Conservation (phyloP, 2,329 filamentous ascomycete species). For the Aureobasidium uvarum region DNA sequence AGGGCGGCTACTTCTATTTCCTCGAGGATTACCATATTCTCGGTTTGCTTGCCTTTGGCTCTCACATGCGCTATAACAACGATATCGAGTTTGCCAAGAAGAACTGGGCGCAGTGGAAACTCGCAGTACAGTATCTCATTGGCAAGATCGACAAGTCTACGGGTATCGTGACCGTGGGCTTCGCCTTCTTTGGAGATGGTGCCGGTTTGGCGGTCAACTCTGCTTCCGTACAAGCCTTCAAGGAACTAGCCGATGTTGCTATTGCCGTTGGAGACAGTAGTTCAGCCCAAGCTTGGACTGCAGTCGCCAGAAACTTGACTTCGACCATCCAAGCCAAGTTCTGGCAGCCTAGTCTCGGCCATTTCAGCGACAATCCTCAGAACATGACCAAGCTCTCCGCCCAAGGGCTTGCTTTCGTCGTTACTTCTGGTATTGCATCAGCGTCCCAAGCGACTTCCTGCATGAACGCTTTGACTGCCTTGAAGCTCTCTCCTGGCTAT, state of each 20-base stretch:
- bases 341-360: constrained; percentile 38
- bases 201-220: constrained; percentile 37
- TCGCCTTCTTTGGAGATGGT: constrained; percentile 35
- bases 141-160: constrained; percentile 35
- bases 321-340: constrained; percentile 37
- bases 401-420: constrained; percentile 38
- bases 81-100: constrained; percentile 29
- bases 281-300: constrained; percentile 32
- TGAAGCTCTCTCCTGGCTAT: constrained; percentile 42
- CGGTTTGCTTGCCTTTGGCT: constrained; percentile 34
- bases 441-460: constrained; percentile 35
- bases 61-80: constrained; percentile 35
- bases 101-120: constrained; percentile 35
- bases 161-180: constrained; percentile 31
- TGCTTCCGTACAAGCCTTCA: constrained; percentile 34
- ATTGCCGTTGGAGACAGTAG: constrained; percentile 36
- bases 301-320: constrained; percentile 32
- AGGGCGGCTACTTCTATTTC: constrained; percentile 27
- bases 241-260: constrained; percentile 35
- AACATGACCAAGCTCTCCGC: constrained; percentile 38
- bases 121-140: constrained; percentile 30
- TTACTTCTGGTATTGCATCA: constrained; percentile 41
- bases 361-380: constrained; percentile 37
- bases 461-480: constrained; percentile 36
- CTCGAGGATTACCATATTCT: constrained; percentile 39